Evolutionary conservation across 2,329 filamentous ascomycete genomes (phyloP), one percentile per base, ranked within the genome.

Genomic region (Exophiala bonariae): DNA sequence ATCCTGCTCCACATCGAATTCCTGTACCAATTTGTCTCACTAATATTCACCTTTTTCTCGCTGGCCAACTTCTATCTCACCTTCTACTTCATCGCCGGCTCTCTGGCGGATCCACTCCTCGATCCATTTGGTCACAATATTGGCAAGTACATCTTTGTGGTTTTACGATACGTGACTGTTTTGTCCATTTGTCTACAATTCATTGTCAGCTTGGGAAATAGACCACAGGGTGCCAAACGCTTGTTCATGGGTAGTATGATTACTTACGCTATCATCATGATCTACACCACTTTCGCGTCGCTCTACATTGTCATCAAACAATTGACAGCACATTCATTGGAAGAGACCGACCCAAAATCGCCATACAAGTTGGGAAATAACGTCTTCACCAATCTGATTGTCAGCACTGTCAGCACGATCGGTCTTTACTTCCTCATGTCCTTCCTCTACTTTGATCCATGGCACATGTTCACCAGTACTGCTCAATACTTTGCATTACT

Each of bases 41-140:
- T 99, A 11, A 69, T 95, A 52, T 99, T 99, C 74, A 99, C 93
- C 36, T 99, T 89, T 75, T 97, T 99, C 75, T 96, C 92, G 9
- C 82, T 99, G 58, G 91, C 92, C 68, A 99, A 99, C 75, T 99
- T 97, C 77, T 99, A 97, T 68, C 83, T 99, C 42, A 95, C 91
- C 48, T 99, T 99, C 73, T 99, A 91, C 79, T 99, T 99, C 74
- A 86, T 99, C 57, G 90, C 90, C 17, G 93, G 93, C 34, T 95
- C 91, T 32, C 78, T 99, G 13, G 80, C 87, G 0, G 89, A 97
- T 61, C 73, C 81, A 0, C 74, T 75, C 19, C 76, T 95, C 56
- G 93, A 99, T 66, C 95, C 95, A 0, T 99, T 99, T 59, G 91
- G 91, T 13, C 87, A 96, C 69, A 79, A 83, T 54, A 85, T 95